These are phyloP conservation scores for Mortierella sp. DNA, from an alignment of 371 early-diverging fungal genomes.

Conservation along the genomic window DNA sequence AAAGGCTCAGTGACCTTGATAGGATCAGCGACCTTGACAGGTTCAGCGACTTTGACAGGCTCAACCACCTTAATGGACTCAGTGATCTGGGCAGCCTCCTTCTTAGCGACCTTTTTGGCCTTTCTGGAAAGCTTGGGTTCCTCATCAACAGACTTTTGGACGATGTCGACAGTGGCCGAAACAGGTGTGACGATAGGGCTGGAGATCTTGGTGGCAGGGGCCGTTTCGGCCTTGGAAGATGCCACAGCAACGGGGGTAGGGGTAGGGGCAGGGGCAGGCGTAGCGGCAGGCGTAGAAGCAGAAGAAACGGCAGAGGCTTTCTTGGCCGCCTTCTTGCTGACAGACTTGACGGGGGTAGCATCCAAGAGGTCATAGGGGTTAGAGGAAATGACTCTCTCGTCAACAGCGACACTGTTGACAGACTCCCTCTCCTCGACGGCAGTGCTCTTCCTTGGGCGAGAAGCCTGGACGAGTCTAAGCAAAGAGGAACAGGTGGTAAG, in stretches of 20 bases:
- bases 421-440: conserved; percentile 25
- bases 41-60: conserved; percentile 7
- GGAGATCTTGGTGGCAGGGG: conserved; percentile 2
- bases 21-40: conserved; percentile 10
- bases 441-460: conserved; percentile 38
- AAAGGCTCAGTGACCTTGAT: conserved; percentile 6
- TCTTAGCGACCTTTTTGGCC: conserved; percentile 14
- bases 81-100: neutral
- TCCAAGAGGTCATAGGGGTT: conserved; percentile 49
- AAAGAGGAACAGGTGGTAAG: neutral
- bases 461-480: conserved; percentile 25
- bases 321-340: conserved; percentile 41
- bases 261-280: neutral
- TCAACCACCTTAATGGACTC: conserved; percentile 17
- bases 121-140: conserved; percentile 12
- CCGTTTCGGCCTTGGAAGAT: neutral
- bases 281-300: neutral
- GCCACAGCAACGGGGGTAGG: neutral
- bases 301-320: conserved; percentile 19
- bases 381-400: conserved; percentile 41
- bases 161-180: conserved; percentile 7
- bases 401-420: conserved; percentile 11
- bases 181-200: conserved; percentile 10
- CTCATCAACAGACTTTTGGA: conserved; percentile 12
- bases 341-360: conserved; percentile 19